phyloP scores from a whole-genome alignment of 345 rosid genomes.

The thale cress (Arabidopsis thaliana) region TAIR10.1 NC_003075.7:15993001-15993500 shows the following conservation, averaged over 20 bases:
- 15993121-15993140: not conserved
- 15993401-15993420: not conserved
- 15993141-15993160: not conserved
- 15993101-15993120: not conserved
- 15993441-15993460: conserved; percentile 36
- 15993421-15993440: conserved; percentile 30
- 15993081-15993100: not conserved
- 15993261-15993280: not conserved
- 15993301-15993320: conserved; percentile 27
- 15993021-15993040: conserved; percentile 2
- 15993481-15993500: conserved; percentile 38
- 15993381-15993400: not conserved
- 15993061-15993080: not conserved
- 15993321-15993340: conserved; percentile 40
- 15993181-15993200: too few relatives aligned
- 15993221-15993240: too few relatives aligned
- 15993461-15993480: conserved; percentile 35
- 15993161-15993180: not conserved
- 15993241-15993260: not conserved
- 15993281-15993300: conserved; percentile 25
- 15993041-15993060: not conserved
- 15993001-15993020: conserved; percentile 2
- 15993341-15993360: conserved; percentile 43
- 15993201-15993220: not conserved
- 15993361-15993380: conserved; percentile 13